Conservation (phyloP, 1,284 basidiomycete genomes). For the Clitocybe nebularis region DNA sequence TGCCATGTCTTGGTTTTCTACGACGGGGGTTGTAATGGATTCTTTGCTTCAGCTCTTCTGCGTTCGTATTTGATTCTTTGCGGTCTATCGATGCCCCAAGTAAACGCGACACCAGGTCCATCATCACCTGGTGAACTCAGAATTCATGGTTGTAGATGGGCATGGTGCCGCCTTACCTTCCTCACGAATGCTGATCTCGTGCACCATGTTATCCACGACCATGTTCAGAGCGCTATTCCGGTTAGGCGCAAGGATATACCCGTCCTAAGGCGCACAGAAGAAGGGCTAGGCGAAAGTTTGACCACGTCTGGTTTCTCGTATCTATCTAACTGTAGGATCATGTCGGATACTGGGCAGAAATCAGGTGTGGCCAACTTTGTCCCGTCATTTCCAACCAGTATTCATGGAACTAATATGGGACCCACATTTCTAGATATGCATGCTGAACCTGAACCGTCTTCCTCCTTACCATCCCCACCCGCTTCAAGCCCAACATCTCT, state of each 20-base stretch:
- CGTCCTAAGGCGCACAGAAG: constrained; percentile 29
- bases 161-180: constrained; percentile 44
- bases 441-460: constrained; percentile 12
- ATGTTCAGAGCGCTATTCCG: constrained; percentile 36
- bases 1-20: no score
- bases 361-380: no score
- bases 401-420: no score
- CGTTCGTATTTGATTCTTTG: no score
- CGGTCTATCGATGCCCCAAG: background rate
- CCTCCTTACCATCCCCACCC: constrained; percentile 22
- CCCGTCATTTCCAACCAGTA: no score
- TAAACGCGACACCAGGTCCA: background rate
- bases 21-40: no score
- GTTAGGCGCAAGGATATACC: constrained; percentile 30
- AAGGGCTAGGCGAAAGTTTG: constrained; percentile 33
- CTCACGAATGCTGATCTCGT: constrained; percentile 31
- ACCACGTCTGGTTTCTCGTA: constrained; percentile 16
- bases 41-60: no score
- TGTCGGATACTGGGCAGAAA: background rate
- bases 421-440: constrained; percentile 5
- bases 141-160: constrained; percentile 41
- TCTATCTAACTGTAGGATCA: no score
- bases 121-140: constrained; percentile 3
- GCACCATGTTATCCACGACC: constrained; percentile 43
- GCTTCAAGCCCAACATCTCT: constrained; percentile 16